phyloP scores from a whole-genome alignment of 805 yeast species.

The Jamesozyma hellenica region DNA sequence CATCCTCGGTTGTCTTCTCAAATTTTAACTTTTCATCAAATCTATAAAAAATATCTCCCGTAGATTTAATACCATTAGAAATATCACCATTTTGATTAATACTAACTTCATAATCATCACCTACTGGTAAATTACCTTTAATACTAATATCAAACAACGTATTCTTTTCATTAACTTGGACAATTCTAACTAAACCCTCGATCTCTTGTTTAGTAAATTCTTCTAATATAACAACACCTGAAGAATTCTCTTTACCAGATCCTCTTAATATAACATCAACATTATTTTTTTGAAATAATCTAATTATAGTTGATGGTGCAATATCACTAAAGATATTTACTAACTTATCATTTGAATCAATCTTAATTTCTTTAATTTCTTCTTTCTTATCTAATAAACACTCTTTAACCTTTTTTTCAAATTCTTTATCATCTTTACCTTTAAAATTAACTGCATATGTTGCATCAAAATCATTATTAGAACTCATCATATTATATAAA shows the following conservation, averaged over 20 bases:
- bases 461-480: constrained; percentile 34
- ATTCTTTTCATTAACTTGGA: constrained; percentile 41
- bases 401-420: too few species aligned
- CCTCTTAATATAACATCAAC: constrained; percentile 89
- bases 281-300: constrained; percentile 62
- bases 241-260: constrained; percentile 74
- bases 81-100: constrained; percentile 67
- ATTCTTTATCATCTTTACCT: neutral
- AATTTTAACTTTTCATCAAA: constrained; percentile 16
- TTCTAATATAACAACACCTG: constrained; percentile 87
- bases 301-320: constrained; percentile 69
- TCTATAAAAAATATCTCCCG: constrained; percentile 44
- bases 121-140: constrained; percentile 50
- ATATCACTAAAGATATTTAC: constrained; percentile 49
- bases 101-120: constrained; percentile 63
- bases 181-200: constrained; percentile 80
- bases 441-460: constrained; percentile 55
- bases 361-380: neutral
- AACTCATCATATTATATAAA: neutral
- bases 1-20: neutral
- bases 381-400: neutral
- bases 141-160: constrained; percentile 71
- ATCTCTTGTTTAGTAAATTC: constrained; percentile 35
- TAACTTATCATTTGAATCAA: neutral
- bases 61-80: constrained; percentile 57